Base-by-base conservation (phyloP, 23 red algal species). In the Cyanidioschyzon merolae region DNA sequence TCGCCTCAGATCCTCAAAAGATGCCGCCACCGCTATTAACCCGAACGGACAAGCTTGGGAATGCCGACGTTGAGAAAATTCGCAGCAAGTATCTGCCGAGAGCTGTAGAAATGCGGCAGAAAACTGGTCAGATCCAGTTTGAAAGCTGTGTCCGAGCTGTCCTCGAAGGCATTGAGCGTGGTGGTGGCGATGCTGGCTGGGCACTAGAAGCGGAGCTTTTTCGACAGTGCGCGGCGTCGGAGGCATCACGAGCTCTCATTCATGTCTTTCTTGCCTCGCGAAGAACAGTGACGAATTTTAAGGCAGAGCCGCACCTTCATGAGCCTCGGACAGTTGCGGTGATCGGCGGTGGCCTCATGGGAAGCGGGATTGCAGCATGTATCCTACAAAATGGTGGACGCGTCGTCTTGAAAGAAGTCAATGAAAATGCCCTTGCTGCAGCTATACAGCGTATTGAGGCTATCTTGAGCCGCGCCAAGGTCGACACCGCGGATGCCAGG, bases 291-390 rank as follows among this genome's bases (percentile, higher is more conserved):
- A 54, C 45, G 7, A 21, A 21, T 21, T 25, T 25, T 35, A 71
- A 71, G n/a, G 16, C 63, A 32, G 63, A 35, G n/a, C 63, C 63
- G 29, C 68, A 79, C 39, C 63, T 37, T n/a, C 74, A 68, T 27
- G 36, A 58, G 36, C 76, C 77, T 0, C 76, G 79, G 80, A 77
- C 57, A 39, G 82, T 88, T 58, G 88, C 80, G 17, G 79, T 98
- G 27, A 75, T 98, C 57, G 94, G 94, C 24, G 94, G 94, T 45
- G 94, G 94, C 25, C 84, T 98, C 36, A 98, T 98, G 94, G 94
- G 94, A 67, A 88, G 87, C 25, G 94, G 94, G 21, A 98, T 98
- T 77, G 94, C 94, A 1, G 80, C 94, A 27, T 77, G 76, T 0
- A 75, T 91, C 39, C 51, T 91, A 38, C 40, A 68, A 1, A 76